Percentiles rank a stretch among this genome's conserved stretches.
These are phyloP conservation scores for Serendipita sp. DNA, from an alignment of 768 basidiomycete species.

Conservation along the genomic window DNA sequence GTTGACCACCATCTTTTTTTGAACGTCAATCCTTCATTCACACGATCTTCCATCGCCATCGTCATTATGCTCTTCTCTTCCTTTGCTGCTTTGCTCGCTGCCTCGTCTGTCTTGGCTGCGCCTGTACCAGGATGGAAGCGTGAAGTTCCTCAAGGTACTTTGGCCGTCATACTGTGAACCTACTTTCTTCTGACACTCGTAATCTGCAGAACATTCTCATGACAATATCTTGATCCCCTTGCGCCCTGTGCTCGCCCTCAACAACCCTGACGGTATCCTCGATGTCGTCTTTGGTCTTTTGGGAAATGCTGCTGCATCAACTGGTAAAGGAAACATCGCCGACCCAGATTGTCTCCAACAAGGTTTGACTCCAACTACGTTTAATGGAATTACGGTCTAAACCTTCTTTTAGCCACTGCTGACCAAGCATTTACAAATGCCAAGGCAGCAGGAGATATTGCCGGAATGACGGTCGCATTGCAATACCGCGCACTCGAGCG, in stretches of 20 bases:
- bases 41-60: not conserved
- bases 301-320: slow-evolving; percentile 44
- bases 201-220: slow-evolving; percentile 42
- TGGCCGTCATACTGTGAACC: slow-evolving; percentile 20
- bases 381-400: not conserved
- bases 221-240: slow-evolving; percentile 39
- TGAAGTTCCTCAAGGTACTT: slow-evolving; percentile 37
- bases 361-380: slow-evolving; percentile 8
- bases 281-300: slow-evolving; percentile 46
- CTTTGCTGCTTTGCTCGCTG: not conserved
- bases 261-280: slow-evolving; percentile 43
- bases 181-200: slow-evolving; percentile 6
- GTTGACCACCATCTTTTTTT: not conserved
- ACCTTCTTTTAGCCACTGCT: slow-evolving; percentile 25
- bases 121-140: slow-evolving; percentile 19
- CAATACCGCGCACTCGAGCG: slow-evolving; percentile 50
- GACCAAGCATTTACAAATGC: slow-evolving; percentile 61
- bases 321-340: slow-evolving; percentile 36
- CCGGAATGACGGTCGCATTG: slow-evolving; percentile 40
- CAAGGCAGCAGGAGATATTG: slow-evolving; percentile 40
- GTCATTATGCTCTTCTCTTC: slow-evolving; percentile 1
- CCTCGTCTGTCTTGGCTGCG: not conserved
- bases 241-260: slow-evolving; percentile 27
- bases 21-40: not conserved
- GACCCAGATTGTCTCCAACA: slow-evolving; percentile 48